Percentiles rank a stretch among this genome's conserved stretches.
Conservation (phyloP, 192 early-diverging fungal genomes). For the Coemansia guatemalensis region DNA sequence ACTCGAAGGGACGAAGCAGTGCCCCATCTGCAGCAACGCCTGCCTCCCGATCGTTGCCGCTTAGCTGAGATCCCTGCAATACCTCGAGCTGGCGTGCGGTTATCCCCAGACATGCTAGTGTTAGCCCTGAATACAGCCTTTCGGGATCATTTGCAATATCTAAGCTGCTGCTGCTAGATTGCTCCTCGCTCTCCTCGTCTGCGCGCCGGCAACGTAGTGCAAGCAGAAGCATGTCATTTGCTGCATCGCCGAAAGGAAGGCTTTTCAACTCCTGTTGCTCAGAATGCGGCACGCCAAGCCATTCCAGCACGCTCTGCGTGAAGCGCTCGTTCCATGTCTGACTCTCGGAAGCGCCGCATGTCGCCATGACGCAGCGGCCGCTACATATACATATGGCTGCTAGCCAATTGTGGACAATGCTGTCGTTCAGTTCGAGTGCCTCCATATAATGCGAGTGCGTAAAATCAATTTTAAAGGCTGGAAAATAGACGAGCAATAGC, state of each 20-base stretch:
- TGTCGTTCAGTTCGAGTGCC: conserved; percentile 22
- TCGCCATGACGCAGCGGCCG: conserved; percentile 39
- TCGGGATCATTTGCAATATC: conserved; percentile 29
- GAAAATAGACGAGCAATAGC: no score
- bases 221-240: conserved; percentile 41
- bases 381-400: conserved; percentile 43
- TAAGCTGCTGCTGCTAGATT: conserved; percentile 17
- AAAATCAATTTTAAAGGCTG: no score
- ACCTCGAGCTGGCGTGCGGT: conserved; percentile 12
- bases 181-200: conserved; percentile 21
- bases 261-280: conserved; percentile 19
- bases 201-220: conserved; percentile 35
- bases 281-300: conserved; percentile 17
- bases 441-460: conserved; percentile 16
- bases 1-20: conserved; percentile 34
- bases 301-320: conserved; percentile 37
- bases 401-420: conserved; percentile 27
- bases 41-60: no score
- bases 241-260: conserved; percentile 33
- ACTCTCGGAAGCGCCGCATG: conserved; percentile 17
- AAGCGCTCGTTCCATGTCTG: conserved; percentile 25
- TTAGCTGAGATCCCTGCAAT: not conserved
- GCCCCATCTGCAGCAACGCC: not conserved
- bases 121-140: conserved; percentile 27
- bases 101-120: conserved; percentile 35